Percentiles rank a stretch among this genome's conserved stretches.
phyloP scores from a whole-genome alignment of 352 stramenopile species.

The Globisporangium spinosum region DNA sequence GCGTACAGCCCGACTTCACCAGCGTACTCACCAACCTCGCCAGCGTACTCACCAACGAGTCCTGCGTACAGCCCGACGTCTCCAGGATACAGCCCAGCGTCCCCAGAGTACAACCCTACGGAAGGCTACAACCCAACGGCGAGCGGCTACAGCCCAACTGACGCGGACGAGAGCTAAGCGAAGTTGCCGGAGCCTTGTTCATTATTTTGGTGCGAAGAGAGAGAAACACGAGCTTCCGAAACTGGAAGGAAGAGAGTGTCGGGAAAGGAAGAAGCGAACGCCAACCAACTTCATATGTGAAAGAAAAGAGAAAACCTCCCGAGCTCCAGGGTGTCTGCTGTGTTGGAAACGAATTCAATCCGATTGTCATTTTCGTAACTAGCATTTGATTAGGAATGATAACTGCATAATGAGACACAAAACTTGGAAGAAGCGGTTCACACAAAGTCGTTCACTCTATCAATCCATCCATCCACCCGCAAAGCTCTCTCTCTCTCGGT shows the following conservation, averaged over 20 bases:
- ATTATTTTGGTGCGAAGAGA: conserved; percentile 6
- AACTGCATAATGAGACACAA: conserved; percentile 8
- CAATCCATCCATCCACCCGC: not conserved
- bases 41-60: conserved; percentile 54
- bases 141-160: conserved; percentile 74
- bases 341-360: not conserved
- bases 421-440: not conserved
- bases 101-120: conserved; percentile 70
- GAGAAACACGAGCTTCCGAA: not conserved
- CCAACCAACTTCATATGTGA: not conserved
- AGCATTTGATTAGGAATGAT: conserved; percentile 3
- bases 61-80: conserved; percentile 67
- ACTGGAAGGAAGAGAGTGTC: not conserved
- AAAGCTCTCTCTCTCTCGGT: not conserved
- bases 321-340: not conserved
- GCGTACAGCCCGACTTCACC: conserved; percentile 40
- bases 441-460: not conserved
- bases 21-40: conserved; percentile 42
- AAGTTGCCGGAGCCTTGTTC: conserved; percentile 19
- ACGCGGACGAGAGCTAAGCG: conserved; percentile 50
- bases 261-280: conserved; percentile 1
- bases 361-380: not conserved
- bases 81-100: conserved; percentile 51
- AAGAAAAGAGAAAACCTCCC: not conserved
- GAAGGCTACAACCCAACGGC: conserved; percentile 69